Conservation (phyloP, 2,329 filamentous ascomycete genomes). For the Penicillium olsonii region DNA sequence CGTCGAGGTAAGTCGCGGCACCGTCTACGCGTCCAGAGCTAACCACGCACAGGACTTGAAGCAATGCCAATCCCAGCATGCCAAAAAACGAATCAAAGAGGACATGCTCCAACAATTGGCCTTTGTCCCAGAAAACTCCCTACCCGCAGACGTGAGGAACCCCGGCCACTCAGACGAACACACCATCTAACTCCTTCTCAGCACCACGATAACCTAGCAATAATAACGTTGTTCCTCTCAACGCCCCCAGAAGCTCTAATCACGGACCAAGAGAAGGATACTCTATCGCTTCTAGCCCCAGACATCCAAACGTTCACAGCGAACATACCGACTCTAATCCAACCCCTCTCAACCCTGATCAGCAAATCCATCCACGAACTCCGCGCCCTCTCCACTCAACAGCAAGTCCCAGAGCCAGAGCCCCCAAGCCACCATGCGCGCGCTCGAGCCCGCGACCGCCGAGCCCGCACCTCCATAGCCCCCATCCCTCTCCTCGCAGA, state of each 20-base stretch:
- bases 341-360: constrained; percentile 30
- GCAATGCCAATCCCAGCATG: constrained; percentile 32
- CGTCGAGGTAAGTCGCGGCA: constrained; percentile 33
- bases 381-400: constrained; percentile 25
- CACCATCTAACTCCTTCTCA: constrained; percentile 13
- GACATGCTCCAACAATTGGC: constrained; percentile 34
- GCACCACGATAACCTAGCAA: constrained; percentile 37
- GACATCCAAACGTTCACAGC: constrained; percentile 40
- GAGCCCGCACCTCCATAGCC: constrained; percentile 25
- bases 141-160: constrained; percentile 36
- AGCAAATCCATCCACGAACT: constrained; percentile 26
- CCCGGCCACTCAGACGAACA: background rate
- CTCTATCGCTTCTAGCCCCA: constrained; percentile 34
- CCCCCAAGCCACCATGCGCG: constrained; percentile 19
- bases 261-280: constrained; percentile 19
- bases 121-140: constrained; percentile 33
- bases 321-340: constrained; percentile 27
- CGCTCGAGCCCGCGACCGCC: constrained; percentile 22
- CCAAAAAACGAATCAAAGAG: constrained; percentile 37
- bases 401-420: constrained; percentile 7
- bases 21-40: background rate
- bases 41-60: constrained; percentile 35
- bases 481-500: constrained; percentile 25
- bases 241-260: constrained; percentile 13
- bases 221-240: constrained; percentile 40